Evolutionary conservation across 495 filamentous ascomycete species (phyloP).

Genomic region (Xylaria castorea): DNA sequence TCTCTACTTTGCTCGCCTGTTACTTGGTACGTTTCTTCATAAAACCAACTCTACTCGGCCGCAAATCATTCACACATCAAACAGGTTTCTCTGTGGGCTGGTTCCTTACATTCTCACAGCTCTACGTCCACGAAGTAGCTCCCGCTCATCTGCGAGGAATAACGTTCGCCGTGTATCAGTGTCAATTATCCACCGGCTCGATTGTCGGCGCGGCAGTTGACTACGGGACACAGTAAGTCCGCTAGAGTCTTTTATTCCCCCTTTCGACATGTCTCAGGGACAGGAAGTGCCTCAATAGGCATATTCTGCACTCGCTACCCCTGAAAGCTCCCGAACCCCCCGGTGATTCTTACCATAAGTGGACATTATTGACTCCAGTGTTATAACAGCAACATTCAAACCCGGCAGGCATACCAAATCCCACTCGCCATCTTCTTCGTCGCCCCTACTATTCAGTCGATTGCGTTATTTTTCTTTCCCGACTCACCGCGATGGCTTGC

Average conservation of each 20-base stretch:
- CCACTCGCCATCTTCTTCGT: conserved; percentile 60
- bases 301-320: no score
- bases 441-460: conserved; percentile 53
- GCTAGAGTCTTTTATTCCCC: no score
- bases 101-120: conserved; percentile 60
- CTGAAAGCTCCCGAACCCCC: no score
- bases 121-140: conserved; percentile 57
- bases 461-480: conserved; percentile 60
- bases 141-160: conserved; percentile 54
- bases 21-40: conserved; percentile 45
- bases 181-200: conserved; percentile 52
- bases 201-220: conserved; percentile 62
- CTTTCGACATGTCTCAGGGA: no score
- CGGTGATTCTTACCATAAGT: no score
- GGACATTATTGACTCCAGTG: no score
- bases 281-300: no score
- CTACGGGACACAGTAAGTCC: conserved; percentile 58
- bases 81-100: conserved; percentile 56
- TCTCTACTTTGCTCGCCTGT: conserved; percentile 55
- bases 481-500: conserved; percentile 65
- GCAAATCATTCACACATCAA: neutral
- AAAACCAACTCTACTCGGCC: neutral
- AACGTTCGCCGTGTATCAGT: conserved; percentile 46
- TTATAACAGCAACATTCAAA: conserved; percentile 43
- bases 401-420: conserved; percentile 55